Evolutionary conservation across 176 grass and related monocot species (phyloP).

Genomic region (Alopecurus myosuroides): DNA sequence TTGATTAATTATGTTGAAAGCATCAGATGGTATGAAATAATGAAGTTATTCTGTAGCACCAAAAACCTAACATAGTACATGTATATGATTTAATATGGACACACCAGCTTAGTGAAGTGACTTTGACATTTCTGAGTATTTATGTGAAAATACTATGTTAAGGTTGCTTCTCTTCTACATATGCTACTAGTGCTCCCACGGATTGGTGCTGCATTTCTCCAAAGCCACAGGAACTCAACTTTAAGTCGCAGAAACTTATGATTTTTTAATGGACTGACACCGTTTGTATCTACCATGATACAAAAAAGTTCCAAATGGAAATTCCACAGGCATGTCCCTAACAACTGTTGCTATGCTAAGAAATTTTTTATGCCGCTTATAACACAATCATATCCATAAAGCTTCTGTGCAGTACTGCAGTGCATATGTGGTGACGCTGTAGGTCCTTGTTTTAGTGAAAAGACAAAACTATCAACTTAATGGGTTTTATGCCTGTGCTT

Average conservation of each 20-base stretch:
- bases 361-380: background rate
- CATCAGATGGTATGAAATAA: background rate
- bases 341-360: background rate
- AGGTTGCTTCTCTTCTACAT: background rate
- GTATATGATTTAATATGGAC: background rate
- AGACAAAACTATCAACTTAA: background rate
- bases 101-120: background rate
- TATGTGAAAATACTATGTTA: background rate
- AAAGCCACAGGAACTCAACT: background rate
- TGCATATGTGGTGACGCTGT: background rate
- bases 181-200: background rate
- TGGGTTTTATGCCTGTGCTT: background rate
- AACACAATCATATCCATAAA: background rate
- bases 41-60: background rate
- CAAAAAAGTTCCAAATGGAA: background rate
- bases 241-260: background rate
- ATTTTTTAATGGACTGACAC: background rate
- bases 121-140: constrained; percentile 18
- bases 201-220: background rate
- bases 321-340: background rate
- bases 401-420: background rate
- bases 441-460: background rate
- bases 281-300: background rate
- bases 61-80: background rate
- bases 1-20: background rate